Evolutionary conservation across 139 green algal genomes (phyloP).

Genomic region (Ostreobium quekettii): DNA sequence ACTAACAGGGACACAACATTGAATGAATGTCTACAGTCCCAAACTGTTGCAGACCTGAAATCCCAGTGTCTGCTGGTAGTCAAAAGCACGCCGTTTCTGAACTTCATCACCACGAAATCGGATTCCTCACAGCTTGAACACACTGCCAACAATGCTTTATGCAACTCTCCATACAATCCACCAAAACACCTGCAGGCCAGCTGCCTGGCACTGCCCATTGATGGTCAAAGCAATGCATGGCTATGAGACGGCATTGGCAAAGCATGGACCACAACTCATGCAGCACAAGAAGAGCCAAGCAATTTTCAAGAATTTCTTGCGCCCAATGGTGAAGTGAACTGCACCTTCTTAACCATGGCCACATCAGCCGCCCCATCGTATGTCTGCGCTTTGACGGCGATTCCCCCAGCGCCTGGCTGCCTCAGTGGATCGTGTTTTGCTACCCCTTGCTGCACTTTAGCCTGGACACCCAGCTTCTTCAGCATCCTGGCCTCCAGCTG

Average conservation of each 20-base stretch:
- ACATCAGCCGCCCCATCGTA: constrained; percentile 82
- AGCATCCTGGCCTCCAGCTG: constrained; percentile 82
- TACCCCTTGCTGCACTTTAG: constrained; percentile 39
- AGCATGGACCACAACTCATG: background rate
- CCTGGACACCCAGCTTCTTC: constrained; percentile 40
- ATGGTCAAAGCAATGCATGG: background rate
- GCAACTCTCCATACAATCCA: too few species aligned
- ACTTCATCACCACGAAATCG: too few species aligned
- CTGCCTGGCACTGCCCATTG: background rate
- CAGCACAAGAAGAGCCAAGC: background rate
- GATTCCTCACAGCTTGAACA: too few species aligned
- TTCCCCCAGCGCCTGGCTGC: constrained; percentile 31
- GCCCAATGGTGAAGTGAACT: too few species aligned
- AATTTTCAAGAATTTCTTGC: background rate
- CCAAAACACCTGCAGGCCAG: background rate
- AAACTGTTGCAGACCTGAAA: too few species aligned
- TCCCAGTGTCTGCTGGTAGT: too few species aligned
- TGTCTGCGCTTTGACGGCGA: constrained; percentile 41
- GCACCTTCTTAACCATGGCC: constrained; percentile 38
- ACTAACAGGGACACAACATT: background rate
- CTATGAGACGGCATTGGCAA: background rate
- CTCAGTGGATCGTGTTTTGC: constrained; percentile 56
- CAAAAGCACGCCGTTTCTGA: too few species aligned
- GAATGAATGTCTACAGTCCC: background rate
- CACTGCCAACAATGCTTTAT: too few species aligned